Base-by-base conservation (phyloP, 2,329 filamentous ascomycete genomes). In the Neofusicoccum laricinum region DNA sequence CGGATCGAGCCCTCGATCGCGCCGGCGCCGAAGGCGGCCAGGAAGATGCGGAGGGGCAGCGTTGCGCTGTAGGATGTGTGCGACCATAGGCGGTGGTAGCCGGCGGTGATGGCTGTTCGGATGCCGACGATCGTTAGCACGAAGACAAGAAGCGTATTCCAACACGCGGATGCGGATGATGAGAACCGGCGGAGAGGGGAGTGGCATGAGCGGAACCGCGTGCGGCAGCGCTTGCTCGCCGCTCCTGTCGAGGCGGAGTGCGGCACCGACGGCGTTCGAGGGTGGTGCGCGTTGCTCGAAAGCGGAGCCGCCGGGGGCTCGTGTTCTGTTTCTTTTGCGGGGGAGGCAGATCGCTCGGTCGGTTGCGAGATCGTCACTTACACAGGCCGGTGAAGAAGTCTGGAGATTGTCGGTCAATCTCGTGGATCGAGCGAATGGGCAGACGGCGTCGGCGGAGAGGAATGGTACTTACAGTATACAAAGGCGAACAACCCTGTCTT, bases 61-160 rank as follows among this genome's bases (percentile, higher is more conserved):
- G 85, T 86, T 46, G 91, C 92, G 69, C 91, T 92, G 82, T 93
- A 96, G 8, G 90, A 92, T 55, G 87, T 88, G 79, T 96, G 92
- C 73, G 92, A 90, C 92, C 92, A 96, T 57, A 95, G 85, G 80
- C 92, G 86, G 74, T 96, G 89, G 77, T 92, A 92, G 66, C 89
- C 88, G 11, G 76, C 77, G 30, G 77, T 79, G 67, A 79, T 65
- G 21, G 57, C 64, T 62, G 21, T 30, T 30, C 7, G 4, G 15
- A 3, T n/a, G n/a, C n/a, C n/a, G n/a, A 12, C 21, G 14, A 8
- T 40, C 12, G 43, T 64, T 21, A 61, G 53, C 45, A 61, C 36
- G 4, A 38, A 38, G 11, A 12, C 11, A 38, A 38, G 11, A 38
- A 1, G 25, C 25, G 25, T 30, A 6, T 30, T 30, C 25, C 25